These are phyloP conservation scores for Neofusicoccum sp. DNA, from an alignment of 2,329 filamentous ascomycete species.

Conservation along the genomic window DNA sequence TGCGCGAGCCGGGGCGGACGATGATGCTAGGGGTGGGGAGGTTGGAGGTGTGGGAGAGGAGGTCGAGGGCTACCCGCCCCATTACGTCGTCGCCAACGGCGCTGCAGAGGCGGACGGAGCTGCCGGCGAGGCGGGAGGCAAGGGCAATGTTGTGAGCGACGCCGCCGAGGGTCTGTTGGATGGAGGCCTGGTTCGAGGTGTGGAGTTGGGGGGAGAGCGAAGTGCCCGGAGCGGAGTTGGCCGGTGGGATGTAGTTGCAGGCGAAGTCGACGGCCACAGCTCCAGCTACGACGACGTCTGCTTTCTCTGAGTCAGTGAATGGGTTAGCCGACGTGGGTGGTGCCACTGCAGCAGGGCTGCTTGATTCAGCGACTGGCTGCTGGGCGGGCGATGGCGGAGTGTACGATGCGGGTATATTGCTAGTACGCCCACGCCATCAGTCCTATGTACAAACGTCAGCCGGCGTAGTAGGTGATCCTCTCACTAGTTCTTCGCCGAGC, in stretches of 20 bases:
- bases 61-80: slow-evolving; percentile 69
- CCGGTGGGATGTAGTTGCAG: slow-evolving; percentile 68
- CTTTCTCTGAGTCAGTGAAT: slow-evolving; percentile 21
- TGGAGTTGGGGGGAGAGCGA: slow-evolving; percentile 55
- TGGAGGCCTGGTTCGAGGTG: slow-evolving; percentile 82
- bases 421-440: slow-evolving; percentile 13
- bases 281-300: slow-evolving; percentile 81
- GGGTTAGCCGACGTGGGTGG: not conserved
- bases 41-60: slow-evolving; percentile 56
- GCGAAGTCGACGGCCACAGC: slow-evolving; percentile 83
- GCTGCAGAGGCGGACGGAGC: slow-evolving; percentile 71
- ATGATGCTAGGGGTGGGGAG: slow-evolving; percentile 64
- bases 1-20: slow-evolving; percentile 52
- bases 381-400: not conserved
- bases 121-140: slow-evolving; percentile 70
- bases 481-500: slow-evolving; percentile 11
- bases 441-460: slow-evolving; percentile 27
- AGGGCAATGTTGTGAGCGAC: slow-evolving; percentile 91
- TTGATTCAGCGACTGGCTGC: not conserved
- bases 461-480: slow-evolving; percentile 1
- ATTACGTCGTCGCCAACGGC: slow-evolving; percentile 77
- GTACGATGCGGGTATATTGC: slow-evolving; percentile 17
- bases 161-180: slow-evolving; percentile 81
- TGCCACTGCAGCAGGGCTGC: slow-evolving; percentile 10
- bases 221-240: slow-evolving; percentile 33